A percentile compares a stretch with the other conserved stretches of the same genome.
phyloP scores from a whole-genome alignment of 768 basidiomycete species.

The Mycena floridula region DNA sequence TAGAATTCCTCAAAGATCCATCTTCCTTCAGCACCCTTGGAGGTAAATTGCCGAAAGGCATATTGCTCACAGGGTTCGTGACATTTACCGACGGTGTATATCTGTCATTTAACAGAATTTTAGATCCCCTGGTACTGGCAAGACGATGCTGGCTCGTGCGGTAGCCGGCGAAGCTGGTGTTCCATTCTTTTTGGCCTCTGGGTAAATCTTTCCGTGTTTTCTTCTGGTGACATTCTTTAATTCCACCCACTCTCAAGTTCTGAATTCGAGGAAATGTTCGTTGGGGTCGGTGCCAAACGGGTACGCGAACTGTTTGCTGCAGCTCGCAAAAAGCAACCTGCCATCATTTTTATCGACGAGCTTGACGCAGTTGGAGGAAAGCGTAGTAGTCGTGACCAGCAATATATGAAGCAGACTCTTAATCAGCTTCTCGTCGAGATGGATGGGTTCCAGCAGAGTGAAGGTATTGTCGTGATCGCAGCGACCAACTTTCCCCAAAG shows the following conservation, averaged over 20 bases:
- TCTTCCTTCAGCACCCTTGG: slow-evolving; percentile 85
- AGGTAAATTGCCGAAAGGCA: slow-evolving; percentile 91
- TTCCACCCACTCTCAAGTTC: slow-evolving; percentile 38
- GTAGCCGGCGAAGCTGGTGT: slow-evolving; percentile 98
- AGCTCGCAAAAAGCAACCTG: slow-evolving; percentile 90
- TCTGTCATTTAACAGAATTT: background rate
- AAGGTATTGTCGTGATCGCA: slow-evolving; percentile 93
- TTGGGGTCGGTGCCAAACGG: slow-evolving; percentile 91
- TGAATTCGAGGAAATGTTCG: slow-evolving; percentile 98
- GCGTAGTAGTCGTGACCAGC: slow-evolving; percentile 76
- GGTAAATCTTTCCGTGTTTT: slow-evolving; percentile 35
- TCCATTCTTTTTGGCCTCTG: slow-evolving; percentile 95
- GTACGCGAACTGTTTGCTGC: slow-evolving; percentile 92
- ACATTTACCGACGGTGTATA: background rate
- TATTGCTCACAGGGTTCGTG: slow-evolving; percentile 72
- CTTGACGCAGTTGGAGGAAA: slow-evolving; percentile 91
- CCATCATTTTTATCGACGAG: slow-evolving; percentile 98
- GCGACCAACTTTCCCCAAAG: slow-evolving; percentile 98
- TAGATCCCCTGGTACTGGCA: slow-evolving; percentile 88
- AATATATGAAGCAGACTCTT: slow-evolving; percentile 89
- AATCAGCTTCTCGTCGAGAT: slow-evolving; percentile 97
- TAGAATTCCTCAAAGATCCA: slow-evolving; percentile 93
- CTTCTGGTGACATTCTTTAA: slow-evolving; percentile 7
- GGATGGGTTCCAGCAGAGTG: slow-evolving; percentile 91
- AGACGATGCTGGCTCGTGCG: slow-evolving; percentile 96